Evolutionary conservation across 202 grass and related monocot species (phyloP).

Genomic region (Bolboschoenoplectus hybrid): DNA sequence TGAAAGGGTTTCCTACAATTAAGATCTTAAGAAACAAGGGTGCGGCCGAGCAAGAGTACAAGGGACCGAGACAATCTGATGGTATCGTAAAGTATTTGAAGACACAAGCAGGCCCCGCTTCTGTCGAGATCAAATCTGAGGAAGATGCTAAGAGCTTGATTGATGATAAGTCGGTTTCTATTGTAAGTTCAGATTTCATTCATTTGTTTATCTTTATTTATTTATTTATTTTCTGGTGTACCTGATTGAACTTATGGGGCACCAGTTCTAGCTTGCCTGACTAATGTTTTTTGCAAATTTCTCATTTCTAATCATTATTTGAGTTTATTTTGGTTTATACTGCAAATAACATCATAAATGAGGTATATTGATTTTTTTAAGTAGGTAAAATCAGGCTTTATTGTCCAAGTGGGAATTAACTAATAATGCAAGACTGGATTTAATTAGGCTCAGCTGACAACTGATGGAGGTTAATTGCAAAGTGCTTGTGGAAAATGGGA

Average conservation of each 20-base stretch:
- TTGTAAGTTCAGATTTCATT: constrained; percentile 54
- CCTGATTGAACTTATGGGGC: background rate
- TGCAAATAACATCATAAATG: background rate
- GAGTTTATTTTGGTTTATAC: constrained; percentile 19
- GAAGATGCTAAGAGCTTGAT: constrained; percentile 46
- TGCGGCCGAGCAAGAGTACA: constrained; percentile 43
- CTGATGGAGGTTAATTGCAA: too few species aligned
- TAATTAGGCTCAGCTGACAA: too few species aligned
- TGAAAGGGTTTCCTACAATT: constrained; percentile 63
- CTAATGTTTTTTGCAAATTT: background rate
- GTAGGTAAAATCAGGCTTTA: background rate
- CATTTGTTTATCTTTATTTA: background rate
- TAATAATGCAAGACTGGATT: too few species aligned
- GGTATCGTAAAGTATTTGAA: constrained; percentile 74
- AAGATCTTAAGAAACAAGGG: constrained; percentile 74
- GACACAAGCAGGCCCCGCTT: constrained; percentile 69
- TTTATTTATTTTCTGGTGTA: constrained; percentile 3
- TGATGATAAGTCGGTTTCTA: constrained; percentile 57
- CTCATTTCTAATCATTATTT: background rate
- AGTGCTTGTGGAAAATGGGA: too few species aligned
- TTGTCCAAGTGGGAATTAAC: background rate
- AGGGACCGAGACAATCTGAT: constrained; percentile 63
- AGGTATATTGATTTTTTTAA: background rate
- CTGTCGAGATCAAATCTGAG: constrained; percentile 56
- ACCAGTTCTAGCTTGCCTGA: too few species aligned